Evolutionary conservation across 2,329 filamentous ascomycete species (phyloP).

Genomic region (Verticillium zaregamsianum): DNA sequence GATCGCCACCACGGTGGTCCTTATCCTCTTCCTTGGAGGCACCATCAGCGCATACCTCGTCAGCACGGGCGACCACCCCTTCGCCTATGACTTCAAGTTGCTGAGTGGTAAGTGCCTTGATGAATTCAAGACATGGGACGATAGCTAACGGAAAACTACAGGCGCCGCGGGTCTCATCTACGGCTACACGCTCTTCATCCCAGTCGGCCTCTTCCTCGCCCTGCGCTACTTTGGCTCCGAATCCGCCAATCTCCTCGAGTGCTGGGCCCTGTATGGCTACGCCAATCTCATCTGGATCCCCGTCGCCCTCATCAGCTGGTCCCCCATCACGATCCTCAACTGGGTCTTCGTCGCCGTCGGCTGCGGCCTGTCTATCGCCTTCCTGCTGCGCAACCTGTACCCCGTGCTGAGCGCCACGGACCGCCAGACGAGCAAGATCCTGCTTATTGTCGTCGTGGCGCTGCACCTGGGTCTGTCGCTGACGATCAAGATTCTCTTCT

Average conservation of each 20-base stretch:
- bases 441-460: conserved; percentile 78
- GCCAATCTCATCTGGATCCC: conserved; percentile 96
- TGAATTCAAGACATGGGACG: not conserved
- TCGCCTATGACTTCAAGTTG: conserved; percentile 87
- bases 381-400: conserved; percentile 81
- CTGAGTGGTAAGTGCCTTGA: conserved; percentile 62
- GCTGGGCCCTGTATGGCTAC: conserved; percentile 94
- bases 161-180: conserved; percentile 89
- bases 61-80: conserved; percentile 62
- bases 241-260: conserved; percentile 88
- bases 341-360: conserved; percentile 89
- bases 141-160: conserved; percentile 21
- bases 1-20: conserved; percentile 96
- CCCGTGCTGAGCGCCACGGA: conserved; percentile 92
- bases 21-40: conserved; percentile 92
- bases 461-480: conserved; percentile 87
- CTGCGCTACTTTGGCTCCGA: conserved; percentile 95
- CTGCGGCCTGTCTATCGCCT: conserved; percentile 76
- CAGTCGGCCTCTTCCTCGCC: conserved; percentile 78
- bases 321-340: conserved; percentile 79
- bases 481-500: conserved; percentile 96
- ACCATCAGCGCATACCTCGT: conserved; percentile 91
- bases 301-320: conserved; percentile 89
- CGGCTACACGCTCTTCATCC: conserved; percentile 87
- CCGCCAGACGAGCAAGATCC: conserved; percentile 81